Base-by-base conservation (phyloP, 2,329 filamentous ascomycete species). In the Furcasterigmium sp. region DNA sequence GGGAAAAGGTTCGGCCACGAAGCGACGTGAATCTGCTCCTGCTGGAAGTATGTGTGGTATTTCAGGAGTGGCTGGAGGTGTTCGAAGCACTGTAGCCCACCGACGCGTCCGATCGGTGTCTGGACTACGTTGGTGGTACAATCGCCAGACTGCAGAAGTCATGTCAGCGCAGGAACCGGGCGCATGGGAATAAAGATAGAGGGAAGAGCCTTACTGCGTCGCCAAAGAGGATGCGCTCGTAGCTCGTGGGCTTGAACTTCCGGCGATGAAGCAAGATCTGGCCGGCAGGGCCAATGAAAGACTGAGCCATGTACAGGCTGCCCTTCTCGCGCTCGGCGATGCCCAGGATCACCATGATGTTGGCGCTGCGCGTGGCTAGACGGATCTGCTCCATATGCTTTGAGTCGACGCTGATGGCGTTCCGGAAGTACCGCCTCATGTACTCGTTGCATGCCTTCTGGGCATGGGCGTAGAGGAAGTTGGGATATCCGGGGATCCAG, bases 31-130 rank as follows among this genome's bases (percentile, higher is more conserved):
- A 60, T 54, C 21, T 60, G 53, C n/a, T 58, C 57, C 2, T 53
- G 49, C 4, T 49, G 48, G 4, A 56, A 50, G 5, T 56, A 54
- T 11, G 55, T 56, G 28, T 59, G 53, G 4, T 50, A 46, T 59
- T 46, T 38, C 51, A 70, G 61, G 54, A 73, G 69, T 6, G 68
- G 75, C 55, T 75, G 76, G 55, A 75, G 70, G 47, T 81, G 72
- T 52, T 78, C 73, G 72, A 73, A 79, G 58, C 75, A 78, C 50
- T 75, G 76, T 20, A 80, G 60, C 4, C 69, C 69, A 0, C 76
- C 76, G 5, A 80, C 63, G 4, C 70, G 69, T 3, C 73, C 75
- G 39, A 76, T 71, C 1, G 65, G 62, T 1, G 70, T 70, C 32
- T 73, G 64, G 5, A 70, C 65, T 0, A 79, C 76, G 30, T 68